phyloP scores from a whole-genome alignment of 345 rosid species.

The Camelina sativa region DNA sequence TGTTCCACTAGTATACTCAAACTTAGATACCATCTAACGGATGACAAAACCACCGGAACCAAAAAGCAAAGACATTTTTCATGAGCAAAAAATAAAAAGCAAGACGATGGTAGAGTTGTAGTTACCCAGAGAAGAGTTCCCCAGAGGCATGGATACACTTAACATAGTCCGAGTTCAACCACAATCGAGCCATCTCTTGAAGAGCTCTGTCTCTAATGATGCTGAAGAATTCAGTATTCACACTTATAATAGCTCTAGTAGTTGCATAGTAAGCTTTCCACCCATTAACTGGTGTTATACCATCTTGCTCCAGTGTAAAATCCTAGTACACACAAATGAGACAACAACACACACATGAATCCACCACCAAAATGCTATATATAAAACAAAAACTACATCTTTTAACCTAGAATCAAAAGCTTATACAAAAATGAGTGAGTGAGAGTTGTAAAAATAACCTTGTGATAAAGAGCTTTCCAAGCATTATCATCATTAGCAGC shows the following conservation, averaged over 20 bases:
- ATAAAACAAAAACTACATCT: neutral
- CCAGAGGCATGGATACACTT: conserved; percentile 92
- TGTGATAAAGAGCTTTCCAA: conserved; percentile 96
- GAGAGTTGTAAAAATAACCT: conserved; percentile 50
- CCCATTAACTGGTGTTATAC: conserved; percentile 77
- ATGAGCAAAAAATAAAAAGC: neutral
- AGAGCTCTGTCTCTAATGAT: conserved; percentile 78
- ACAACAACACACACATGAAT: conserved; percentile 12
- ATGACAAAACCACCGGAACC: neutral
- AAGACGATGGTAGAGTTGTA: conserved; percentile 10
- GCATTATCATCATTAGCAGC: conserved; percentile 99
- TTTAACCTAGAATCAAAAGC: neutral
- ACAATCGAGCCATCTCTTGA: conserved; percentile 76
- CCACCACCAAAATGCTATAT: neutral
- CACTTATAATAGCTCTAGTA: conserved; percentile 86
- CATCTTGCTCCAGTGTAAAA: conserved; percentile 91
- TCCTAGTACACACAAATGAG: conserved; percentile 53
- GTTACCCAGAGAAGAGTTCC: conserved; percentile 86
- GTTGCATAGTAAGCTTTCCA: conserved; percentile 99
- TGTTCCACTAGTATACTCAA: conserved; percentile 6
- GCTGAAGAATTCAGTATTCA: conserved; percentile 79
- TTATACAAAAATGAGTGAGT: neutral
- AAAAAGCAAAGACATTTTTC: neutral
- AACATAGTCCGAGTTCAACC: conserved; percentile 93
- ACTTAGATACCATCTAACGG: conserved; percentile 2